Conservation (phyloP, 2,329 filamentous ascomycete species). For the Beauveria scarabaeidicola region DNA sequence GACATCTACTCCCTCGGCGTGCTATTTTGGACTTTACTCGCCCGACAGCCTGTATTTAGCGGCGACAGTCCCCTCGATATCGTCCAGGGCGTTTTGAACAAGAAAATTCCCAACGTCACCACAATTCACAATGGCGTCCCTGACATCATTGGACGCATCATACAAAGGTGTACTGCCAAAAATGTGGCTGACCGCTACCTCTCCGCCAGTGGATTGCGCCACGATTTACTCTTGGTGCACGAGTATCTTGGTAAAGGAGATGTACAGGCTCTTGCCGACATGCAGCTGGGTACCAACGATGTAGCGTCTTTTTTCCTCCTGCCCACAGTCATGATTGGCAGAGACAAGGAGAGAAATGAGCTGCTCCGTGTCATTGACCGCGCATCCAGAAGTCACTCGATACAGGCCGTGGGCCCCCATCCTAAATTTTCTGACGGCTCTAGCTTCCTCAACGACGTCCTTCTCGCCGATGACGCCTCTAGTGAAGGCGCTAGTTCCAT, state of each 20-base stretch:
- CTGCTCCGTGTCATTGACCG: slow-evolving; percentile 70
- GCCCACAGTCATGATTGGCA: slow-evolving; percentile 72
- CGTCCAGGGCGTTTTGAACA: slow-evolving; percentile 78
- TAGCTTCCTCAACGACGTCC: slow-evolving; percentile 40
- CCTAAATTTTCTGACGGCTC: slow-evolving; percentile 47
- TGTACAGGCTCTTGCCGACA: slow-evolving; percentile 58
- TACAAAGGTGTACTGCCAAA: slow-evolving; percentile 89
- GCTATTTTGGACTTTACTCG: slow-evolving; percentile 78
- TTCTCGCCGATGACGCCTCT: slow-evolving; percentile 43
- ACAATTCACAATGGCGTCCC: slow-evolving; percentile 74
- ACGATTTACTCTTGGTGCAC: slow-evolving; percentile 69
- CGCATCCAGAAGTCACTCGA: slow-evolving; percentile 57
- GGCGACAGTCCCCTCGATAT: slow-evolving; percentile 79
- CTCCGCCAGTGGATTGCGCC: slow-evolving; percentile 75
- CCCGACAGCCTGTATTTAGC: slow-evolving; percentile 70
- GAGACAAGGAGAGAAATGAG: slow-evolving; percentile 60
- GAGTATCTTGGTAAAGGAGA: slow-evolving; percentile 70
- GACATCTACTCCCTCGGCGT: slow-evolving; percentile 92
- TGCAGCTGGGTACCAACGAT: slow-evolving; percentile 73
- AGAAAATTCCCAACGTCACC: slow-evolving; percentile 68
- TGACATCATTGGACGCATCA: slow-evolving; percentile 70
- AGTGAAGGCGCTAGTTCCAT: slow-evolving; percentile 53
- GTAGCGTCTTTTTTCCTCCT: slow-evolving; percentile 89
- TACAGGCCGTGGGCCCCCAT: slow-evolving; percentile 32
- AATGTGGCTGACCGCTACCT: slow-evolving; percentile 82